phyloP scores from a whole-genome alignment of 2,329 filamentous ascomycete genomes.

The Arthroderma sp. region DNA sequence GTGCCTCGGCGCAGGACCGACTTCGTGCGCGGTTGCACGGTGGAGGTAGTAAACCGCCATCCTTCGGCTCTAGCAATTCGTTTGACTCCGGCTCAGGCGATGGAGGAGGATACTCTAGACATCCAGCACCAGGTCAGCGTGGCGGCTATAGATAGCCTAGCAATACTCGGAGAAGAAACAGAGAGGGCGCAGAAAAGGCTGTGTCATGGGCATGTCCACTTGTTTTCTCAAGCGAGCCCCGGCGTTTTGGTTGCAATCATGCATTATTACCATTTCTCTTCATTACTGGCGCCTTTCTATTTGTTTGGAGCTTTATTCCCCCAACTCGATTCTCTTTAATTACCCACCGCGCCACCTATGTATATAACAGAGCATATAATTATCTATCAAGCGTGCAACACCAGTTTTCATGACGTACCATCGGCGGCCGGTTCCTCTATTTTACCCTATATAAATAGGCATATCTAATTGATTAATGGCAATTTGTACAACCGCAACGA shows the following conservation, averaged over 20 bases:
- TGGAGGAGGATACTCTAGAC: conserved; percentile 7
- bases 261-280: not conserved
- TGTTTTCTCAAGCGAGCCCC: not conserved
- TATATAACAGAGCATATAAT: not conserved
- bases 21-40: conserved; percentile 70
- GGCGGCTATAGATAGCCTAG: not conserved
- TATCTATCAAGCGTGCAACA: not conserved
- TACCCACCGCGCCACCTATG: not conserved
- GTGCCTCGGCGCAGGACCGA: conserved; percentile 61
- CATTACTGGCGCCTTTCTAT: not conserved
- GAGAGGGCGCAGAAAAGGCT: not conserved
- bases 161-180: not conserved
- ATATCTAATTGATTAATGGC: too few relatives aligned
- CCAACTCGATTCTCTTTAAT: not conserved
- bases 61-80: conserved; percentile 11
- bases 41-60: conserved; percentile 39
- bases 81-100: conserved; percentile 15
- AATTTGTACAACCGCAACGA: too few relatives aligned
- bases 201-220: not conserved
- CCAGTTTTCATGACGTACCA: not conserved
- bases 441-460: too few relatives aligned
- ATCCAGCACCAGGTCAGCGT: not conserved
- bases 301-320: not conserved
- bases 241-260: not conserved
- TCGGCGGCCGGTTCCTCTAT: not conserved